Evolutionary conservation across 148 eudicot genomes (phyloP).

Genomic region (Oxyria digyna): DNA sequence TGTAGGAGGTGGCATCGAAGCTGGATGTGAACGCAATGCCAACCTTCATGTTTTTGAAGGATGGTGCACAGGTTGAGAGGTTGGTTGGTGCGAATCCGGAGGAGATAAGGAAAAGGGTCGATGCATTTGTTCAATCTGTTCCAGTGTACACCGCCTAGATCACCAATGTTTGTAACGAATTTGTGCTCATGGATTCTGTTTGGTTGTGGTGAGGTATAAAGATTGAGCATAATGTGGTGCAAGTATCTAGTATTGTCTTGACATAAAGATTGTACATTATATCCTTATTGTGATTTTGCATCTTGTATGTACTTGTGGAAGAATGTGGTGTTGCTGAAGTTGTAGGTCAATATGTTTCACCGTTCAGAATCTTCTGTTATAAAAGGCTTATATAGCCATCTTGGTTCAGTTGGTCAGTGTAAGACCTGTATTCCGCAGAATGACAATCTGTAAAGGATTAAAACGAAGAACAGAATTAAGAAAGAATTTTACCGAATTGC

Average conservation of each 20-base stretch:
- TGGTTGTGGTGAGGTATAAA: background rate
- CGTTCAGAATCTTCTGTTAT: no score
- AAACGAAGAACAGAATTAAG: no score
- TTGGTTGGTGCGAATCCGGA: conserved; percentile 82
- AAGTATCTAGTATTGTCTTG: background rate
- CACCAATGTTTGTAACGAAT: background rate
- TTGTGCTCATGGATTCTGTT: background rate
- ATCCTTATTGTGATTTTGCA: background rate
- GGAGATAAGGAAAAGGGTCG: conserved; percentile 50
- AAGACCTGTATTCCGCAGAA: no score
- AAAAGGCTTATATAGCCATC: no score
- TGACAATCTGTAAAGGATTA: no score
- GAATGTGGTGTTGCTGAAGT: background rate
- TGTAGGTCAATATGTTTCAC: no score
- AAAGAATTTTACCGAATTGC: no score
- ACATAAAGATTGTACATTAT: background rate
- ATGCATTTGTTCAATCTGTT: conserved; percentile 22
- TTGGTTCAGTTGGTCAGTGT: no score
- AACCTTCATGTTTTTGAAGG: conserved; percentile 62
- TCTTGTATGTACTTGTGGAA: background rate
- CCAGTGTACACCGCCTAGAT: conserved; percentile 22
- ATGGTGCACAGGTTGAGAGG: conserved; percentile 38
- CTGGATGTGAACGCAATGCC: conserved; percentile 83
- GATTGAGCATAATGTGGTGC: background rate
- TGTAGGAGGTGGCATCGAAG: conserved; percentile 43